phyloP scores from a whole-genome alignment of 371 early-diverging fungal species.

The Mortierella sp. region DNA sequence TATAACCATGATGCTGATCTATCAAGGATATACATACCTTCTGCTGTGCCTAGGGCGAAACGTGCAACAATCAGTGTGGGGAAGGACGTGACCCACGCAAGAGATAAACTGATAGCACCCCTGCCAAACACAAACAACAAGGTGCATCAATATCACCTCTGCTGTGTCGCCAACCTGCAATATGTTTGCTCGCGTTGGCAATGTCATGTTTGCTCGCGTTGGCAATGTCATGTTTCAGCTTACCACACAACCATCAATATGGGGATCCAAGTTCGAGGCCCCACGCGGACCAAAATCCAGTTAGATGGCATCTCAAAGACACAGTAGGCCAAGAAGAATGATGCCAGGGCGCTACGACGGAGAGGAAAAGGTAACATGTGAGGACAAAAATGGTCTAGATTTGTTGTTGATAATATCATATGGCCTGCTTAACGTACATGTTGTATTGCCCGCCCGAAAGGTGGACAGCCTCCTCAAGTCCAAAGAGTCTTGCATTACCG shows the following conservation, averaged over 20 bases:
- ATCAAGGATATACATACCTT: constrained; percentile 41
- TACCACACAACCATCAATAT: constrained; percentile 73
- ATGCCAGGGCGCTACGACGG: constrained; percentile 17
- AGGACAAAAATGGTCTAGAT: too few species aligned
- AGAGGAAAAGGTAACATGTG: too few species aligned
- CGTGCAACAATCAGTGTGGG: constrained; percentile 55
- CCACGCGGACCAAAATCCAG: constrained; percentile 66
- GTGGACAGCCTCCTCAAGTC: constrained; percentile 53
- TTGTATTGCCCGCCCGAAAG: constrained; percentile 57
- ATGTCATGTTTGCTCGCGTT: background rate
- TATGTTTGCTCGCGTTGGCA: too few species aligned
- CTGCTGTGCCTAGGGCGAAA: constrained; percentile 61
- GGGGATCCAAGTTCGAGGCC: constrained; percentile 79
- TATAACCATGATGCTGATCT: background rate
- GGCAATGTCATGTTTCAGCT: background rate
- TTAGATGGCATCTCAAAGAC: constrained; percentile 77
- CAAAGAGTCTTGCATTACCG: constrained; percentile 64
- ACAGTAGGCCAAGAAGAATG: constrained; percentile 35
- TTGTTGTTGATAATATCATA: too few species aligned
- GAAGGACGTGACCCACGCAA: constrained; percentile 59
- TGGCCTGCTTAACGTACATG: too few species aligned
- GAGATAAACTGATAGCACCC: constrained; percentile 35
- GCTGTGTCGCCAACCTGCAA: too few species aligned
- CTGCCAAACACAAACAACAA: background rate
- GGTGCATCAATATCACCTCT: background rate